phyloP scores from a whole-genome alignment of 2,329 filamentous ascomycete species.

The Colletotrichum sp. region DNA sequence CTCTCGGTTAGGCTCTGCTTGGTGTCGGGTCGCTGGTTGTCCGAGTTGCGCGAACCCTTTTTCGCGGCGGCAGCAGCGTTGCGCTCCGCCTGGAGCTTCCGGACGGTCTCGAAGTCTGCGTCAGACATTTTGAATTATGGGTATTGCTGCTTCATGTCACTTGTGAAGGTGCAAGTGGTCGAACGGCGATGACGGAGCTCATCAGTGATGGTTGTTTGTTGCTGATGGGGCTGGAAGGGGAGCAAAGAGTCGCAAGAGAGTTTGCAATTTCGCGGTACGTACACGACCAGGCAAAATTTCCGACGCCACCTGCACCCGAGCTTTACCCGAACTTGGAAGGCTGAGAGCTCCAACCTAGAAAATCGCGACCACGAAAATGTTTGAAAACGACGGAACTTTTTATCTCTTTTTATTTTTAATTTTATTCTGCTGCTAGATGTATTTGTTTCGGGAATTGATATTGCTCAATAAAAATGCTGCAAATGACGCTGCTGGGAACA shows the following conservation, averaged over 20 bases:
- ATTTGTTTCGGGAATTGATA: not conserved
- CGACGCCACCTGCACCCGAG: slow-evolving; percentile 37
- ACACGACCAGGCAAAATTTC: slow-evolving; percentile 24
- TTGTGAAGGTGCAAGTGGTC: slow-evolving; percentile 22
- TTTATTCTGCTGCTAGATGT: not conserved
- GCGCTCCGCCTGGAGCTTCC: slow-evolving; percentile 90
- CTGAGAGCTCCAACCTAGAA: not conserved
- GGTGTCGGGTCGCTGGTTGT: slow-evolving; percentile 85
- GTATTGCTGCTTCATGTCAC: slow-evolving; percentile 39
- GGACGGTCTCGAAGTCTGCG: slow-evolving; percentile 87
- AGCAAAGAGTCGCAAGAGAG: slow-evolving; percentile 22
- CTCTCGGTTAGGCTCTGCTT: slow-evolving; percentile 91
- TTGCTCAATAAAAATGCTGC: not conserved
- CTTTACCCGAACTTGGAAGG: slow-evolving; percentile 33
- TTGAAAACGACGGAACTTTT: not conserved
- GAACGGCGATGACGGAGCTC: slow-evolving; percentile 21
- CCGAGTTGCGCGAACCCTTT: slow-evolving; percentile 82
- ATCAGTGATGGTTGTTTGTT: slow-evolving; percentile 27
- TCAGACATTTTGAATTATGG: slow-evolving; percentile 64
- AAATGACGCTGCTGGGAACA: not conserved
- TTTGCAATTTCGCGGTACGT: slow-evolving; percentile 21
- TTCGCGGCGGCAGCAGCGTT: slow-evolving; percentile 80
- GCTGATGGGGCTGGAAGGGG: slow-evolving; percentile 27
- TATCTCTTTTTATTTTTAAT: not conserved
- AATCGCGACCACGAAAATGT: not conserved